Evolutionary conservation across 179 eudicot species (phyloP), one percentile per base, ranked within the genome.

Genomic region (Camellia oleifera): DNA sequence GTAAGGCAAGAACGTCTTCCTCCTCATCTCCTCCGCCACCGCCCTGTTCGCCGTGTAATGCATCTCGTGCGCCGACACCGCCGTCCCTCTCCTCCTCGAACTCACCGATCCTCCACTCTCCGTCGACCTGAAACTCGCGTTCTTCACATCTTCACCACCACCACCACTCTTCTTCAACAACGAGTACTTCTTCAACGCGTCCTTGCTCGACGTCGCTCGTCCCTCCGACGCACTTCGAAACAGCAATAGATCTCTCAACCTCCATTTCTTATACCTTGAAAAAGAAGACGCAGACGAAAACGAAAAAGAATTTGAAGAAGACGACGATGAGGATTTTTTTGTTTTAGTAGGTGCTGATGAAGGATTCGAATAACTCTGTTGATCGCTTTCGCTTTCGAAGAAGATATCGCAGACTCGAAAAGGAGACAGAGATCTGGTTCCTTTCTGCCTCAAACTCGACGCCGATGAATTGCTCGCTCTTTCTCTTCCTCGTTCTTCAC

Each of bases 191-290:
- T 82, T 88, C 50, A 88, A 32, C 2, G 86, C 77, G 5, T 85
- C 82, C 53, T 79, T 80, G 17, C 76, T 78, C 61, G 81, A 79
- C 14, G 84, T 81, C 14, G 84, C 78, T 57, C 89, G 83, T 5
- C 97, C 91, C 66, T 93, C 97, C 15, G 97, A 93, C 2, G 88
- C 91, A 76, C 98, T 90, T 26, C 94, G 77, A 77, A 90, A 90
- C 40, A 93, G 82, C 42, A 91, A 77, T 68, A 93, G 79, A 77
- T 92, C 94, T 76, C 85, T 93, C 40, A 93, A 69, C 58, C 82
- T 84, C 97, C 96, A 92, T 74, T 88, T 92, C 74, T 79, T 87
- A 52, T 78, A 78, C 78, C 81, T 48, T 5, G 12, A 72, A 2
- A 64, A 54, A 18, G 48, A 12, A 7, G 52, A 84, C 12, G 20